A percentile compares a stretch with the other conserved stretches of the same genome.
Conservation (phyloP, 176 grass and related monocot genomes). For the Aegilops sharonensis region DNA sequence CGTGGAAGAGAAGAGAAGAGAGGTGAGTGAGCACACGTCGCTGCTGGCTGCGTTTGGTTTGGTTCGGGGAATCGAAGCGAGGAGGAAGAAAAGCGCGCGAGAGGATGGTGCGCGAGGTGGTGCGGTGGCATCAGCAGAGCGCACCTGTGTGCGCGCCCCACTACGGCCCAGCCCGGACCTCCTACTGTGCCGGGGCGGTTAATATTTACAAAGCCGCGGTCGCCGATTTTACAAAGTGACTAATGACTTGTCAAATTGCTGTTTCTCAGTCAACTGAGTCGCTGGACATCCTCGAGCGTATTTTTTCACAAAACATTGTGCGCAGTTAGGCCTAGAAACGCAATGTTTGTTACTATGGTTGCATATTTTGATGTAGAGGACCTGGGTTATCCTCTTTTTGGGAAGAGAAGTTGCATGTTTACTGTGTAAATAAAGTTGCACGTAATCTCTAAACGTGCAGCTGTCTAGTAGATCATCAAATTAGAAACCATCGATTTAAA, state of each 20-base stretch:
- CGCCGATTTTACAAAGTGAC: background rate
- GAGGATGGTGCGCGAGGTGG: background rate
- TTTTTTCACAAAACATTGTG: too few species aligned
- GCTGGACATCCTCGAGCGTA: too few species aligned
- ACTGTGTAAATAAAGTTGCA: too few species aligned
- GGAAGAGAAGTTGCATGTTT: too few species aligned
- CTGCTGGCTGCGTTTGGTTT: background rate
- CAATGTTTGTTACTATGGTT: too few species aligned
- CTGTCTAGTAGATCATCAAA: too few species aligned
- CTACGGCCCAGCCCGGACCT: background rate
- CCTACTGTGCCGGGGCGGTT: background rate
- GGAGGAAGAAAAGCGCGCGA: slow-evolving; percentile 10
- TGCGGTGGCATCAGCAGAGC: background rate
- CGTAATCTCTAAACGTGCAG: too few species aligned
- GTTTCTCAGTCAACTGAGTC: too few species aligned
- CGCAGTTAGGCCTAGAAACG: too few species aligned
- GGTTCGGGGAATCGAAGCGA: background rate
- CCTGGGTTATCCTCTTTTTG: too few species aligned
- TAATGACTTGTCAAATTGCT: background rate
- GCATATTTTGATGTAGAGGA: too few species aligned
- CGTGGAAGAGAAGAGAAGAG: slow-evolving; percentile 10
- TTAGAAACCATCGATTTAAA: too few species aligned
- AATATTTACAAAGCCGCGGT: background rate
- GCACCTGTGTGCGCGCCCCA: background rate
- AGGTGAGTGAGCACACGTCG: background rate